Evolutionary conservation across 2,329 filamentous ascomycete genomes (phyloP).

Genomic region (Hypoxylon sp.): DNA sequence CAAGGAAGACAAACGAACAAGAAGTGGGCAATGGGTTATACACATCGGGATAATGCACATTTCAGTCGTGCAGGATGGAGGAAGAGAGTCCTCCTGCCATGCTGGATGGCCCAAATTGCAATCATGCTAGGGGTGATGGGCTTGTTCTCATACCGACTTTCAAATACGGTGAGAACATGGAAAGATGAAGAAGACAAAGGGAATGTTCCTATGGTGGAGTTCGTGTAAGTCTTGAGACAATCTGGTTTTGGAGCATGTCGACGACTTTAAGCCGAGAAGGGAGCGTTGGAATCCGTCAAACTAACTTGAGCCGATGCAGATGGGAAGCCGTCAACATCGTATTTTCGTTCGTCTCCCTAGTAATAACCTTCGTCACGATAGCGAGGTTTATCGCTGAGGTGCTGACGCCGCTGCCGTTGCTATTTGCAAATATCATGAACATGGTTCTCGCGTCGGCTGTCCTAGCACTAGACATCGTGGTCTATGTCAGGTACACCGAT

Average conservation of each 20-base stretch:
- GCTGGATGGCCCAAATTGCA: constrained; percentile 64
- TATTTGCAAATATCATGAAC: constrained; percentile 66
- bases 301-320: constrained; percentile 52
- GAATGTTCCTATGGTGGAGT: constrained; percentile 60
- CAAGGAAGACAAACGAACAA: constrained; percentile 4
- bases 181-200: constrained; percentile 57
- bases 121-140: constrained; percentile 63
- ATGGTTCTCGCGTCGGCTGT: constrained; percentile 61
- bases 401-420: constrained; percentile 67
- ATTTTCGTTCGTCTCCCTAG: constrained; percentile 62
- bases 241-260: not conserved
- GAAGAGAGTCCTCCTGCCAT: constrained; percentile 61
- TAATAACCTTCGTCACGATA: constrained; percentile 63
- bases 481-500: constrained; percentile 62
- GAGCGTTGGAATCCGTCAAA: not conserved
- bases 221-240: constrained; percentile 60
- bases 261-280: too few relatives aligned
- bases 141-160: constrained; percentile 67
- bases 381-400: constrained; percentile 62
- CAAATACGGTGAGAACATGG: constrained; percentile 60
- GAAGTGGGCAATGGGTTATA: constrained; percentile 53
- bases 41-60: constrained; percentile 65
- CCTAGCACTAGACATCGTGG: constrained; percentile 64
- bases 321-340: constrained; percentile 68
- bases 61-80: constrained; percentile 67